Conservation (phyloP, 2,329 filamentous ascomycete species). For the Penicillium sumatraense region DNA sequence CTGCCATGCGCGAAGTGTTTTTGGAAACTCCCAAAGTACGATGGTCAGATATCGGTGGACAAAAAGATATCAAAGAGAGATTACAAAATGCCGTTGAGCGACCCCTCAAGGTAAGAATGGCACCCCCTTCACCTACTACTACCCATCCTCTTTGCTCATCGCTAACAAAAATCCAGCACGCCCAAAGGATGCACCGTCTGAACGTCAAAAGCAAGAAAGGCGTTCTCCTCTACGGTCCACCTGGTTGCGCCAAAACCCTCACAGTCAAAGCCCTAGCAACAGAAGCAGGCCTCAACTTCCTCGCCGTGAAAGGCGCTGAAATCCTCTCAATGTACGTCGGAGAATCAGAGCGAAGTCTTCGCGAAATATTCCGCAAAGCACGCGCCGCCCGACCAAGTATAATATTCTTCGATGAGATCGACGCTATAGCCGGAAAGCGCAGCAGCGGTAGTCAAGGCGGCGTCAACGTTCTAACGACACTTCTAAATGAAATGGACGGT, state of each 20-base stretch:
- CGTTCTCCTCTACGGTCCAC: constrained; percentile 86
- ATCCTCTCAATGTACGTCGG: constrained; percentile 97
- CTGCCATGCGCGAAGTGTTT: constrained; percentile 86
- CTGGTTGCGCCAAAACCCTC: constrained; percentile 93
- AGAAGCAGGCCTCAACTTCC: constrained; percentile 89
- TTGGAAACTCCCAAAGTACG: constrained; percentile 83
- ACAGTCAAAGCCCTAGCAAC: constrained; percentile 89
- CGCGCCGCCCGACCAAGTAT: constrained; percentile 85
- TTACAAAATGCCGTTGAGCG: constrained; percentile 63
- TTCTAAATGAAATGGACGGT: constrained; percentile 95
- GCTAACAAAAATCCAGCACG: constrained; percentile 43
- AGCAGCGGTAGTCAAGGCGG: constrained; percentile 54
- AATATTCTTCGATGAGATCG: constrained; percentile 97
- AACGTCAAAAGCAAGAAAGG: constrained; percentile 72
- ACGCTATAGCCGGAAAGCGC: constrained; percentile 73
- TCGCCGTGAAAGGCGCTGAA: constrained; percentile 91
- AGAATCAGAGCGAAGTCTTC: constrained; percentile 84
- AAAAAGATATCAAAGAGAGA: constrained; percentile 74
- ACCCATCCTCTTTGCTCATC: background rate
- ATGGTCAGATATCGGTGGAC: constrained; percentile 89
- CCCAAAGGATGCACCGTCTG: constrained; percentile 55
- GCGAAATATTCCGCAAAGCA: constrained; percentile 84
- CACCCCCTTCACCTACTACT: background rate
- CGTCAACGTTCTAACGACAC: constrained; percentile 83
- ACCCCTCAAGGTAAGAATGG: constrained; percentile 57